phyloP scores from a whole-genome alignment of 345 rosid species.

The Gossypium herbaceum region DNA sequence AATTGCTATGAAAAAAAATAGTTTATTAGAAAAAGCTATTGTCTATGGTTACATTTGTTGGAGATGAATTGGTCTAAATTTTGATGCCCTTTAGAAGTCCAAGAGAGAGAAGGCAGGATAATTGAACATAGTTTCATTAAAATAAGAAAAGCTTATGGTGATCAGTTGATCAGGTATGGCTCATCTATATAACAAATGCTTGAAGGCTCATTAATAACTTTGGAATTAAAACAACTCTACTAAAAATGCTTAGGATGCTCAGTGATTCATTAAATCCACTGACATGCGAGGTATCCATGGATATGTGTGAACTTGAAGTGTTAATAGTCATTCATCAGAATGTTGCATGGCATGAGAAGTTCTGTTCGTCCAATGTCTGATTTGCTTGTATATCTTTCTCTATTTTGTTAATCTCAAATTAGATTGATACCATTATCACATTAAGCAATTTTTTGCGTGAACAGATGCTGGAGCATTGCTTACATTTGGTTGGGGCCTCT shows the following conservation, averaged over 20 bases:
- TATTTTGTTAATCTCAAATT: background rate
- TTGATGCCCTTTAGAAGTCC: background rate
- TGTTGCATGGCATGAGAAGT: background rate
- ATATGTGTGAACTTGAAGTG: background rate
- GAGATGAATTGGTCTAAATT: background rate
- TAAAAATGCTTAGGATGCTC: background rate
- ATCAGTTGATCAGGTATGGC: background rate
- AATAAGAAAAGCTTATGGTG: background rate
- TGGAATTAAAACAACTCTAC: background rate
- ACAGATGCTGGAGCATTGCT: constrained; percentile 95
- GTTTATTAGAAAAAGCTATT: background rate
- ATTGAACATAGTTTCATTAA: background rate
- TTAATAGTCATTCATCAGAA: background rate
- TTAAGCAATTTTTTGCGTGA: constrained; percentile 21
- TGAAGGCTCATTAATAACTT: background rate
- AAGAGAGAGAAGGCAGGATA: background rate
- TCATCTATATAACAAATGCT: background rate
- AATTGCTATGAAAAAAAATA: background rate
- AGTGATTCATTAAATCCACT: background rate
- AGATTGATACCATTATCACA: background rate
- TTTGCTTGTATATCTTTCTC: background rate
- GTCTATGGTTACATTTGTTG: background rate
- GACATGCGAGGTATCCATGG: background rate
- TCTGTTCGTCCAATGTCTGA: background rate
- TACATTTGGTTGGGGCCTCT: constrained; percentile 99